Conservation (phyloP, 306 rosid species). For the Morella rubra region DNA sequence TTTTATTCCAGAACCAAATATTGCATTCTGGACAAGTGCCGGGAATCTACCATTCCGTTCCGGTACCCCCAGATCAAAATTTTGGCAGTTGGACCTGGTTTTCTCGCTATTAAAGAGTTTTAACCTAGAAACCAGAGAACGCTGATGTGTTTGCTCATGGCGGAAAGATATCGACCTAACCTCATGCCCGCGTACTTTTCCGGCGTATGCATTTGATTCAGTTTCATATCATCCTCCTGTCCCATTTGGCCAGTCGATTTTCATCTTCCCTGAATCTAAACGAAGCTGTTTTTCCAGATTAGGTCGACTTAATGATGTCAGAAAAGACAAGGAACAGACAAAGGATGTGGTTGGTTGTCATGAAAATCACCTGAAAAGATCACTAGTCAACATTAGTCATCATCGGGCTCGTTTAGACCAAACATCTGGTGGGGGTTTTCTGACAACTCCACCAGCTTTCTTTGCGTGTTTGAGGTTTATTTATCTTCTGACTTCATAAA, state of each 20-base stretch:
- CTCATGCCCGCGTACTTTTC: no score
- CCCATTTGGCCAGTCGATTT: background rate
- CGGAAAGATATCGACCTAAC: background rate
- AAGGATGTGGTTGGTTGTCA: background rate
- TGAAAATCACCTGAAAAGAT: background rate
- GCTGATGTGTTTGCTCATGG: background rate
- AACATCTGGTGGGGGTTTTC: background rate
- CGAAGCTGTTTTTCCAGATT: background rate
- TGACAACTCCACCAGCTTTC: background rate
- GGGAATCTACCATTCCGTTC: no score
- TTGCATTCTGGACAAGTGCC: no score
- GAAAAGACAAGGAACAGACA: background rate
- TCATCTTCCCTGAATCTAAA: background rate
- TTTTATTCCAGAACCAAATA: no score
- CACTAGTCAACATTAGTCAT: background rate
- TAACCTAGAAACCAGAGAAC: background rate
- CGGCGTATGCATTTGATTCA: background rate
- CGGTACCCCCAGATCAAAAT: no score
- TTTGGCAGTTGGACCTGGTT: background rate
- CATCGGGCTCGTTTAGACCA: background rate
- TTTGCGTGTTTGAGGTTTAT: conserved; percentile 17
- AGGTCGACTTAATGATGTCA: background rate
- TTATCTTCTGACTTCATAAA: background rate
- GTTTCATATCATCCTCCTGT: background rate
- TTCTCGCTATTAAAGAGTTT: background rate